phyloP scores from a whole-genome alignment of 2,329 filamentous ascomycete genomes.

The Penicillium sp. region DNA sequence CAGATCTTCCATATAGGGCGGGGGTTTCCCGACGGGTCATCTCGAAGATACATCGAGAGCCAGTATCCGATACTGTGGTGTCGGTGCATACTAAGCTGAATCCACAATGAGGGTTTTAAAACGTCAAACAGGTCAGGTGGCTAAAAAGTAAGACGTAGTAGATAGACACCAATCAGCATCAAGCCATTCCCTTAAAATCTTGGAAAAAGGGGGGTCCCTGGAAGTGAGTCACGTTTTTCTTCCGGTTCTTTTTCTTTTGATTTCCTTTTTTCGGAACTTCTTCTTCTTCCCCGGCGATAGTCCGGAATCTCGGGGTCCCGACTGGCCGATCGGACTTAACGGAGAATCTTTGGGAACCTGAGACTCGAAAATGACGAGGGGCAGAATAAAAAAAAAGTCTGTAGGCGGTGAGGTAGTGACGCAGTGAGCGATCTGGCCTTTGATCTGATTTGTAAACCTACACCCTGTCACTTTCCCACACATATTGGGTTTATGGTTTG shows the following conservation, averaged over 20 bases:
- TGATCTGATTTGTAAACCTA: background rate
- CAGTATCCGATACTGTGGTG: background rate
- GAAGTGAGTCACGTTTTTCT: constrained; percentile 20
- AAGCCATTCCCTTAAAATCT: background rate
- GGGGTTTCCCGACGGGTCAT: background rate
- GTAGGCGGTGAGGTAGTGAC: background rate
- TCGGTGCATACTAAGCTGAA: background rate
- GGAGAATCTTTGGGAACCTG: background rate
- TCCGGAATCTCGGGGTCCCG: constrained; percentile 14
- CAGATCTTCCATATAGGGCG: background rate
- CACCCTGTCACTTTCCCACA: background rate
- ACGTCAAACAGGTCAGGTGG: constrained; percentile 6
- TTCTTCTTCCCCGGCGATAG: constrained; percentile 3
- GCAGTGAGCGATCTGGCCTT: background rate
- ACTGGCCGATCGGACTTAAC: constrained; percentile 4
- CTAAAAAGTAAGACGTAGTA: background rate
- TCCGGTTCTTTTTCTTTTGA: constrained; percentile 28
- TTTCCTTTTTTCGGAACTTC: constrained; percentile 22
- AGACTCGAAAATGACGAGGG: background rate
- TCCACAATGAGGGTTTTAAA: background rate
- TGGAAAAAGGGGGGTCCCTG: constrained; percentile 3
- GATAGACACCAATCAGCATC: constrained; percentile 13
- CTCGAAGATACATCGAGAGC: background rate
- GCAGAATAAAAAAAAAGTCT: background rate
- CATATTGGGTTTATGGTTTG: background rate